phyloP scores from a whole-genome alignment of 1,284 basidiomycete genomes.

The Austroboletus niveus region DNA sequence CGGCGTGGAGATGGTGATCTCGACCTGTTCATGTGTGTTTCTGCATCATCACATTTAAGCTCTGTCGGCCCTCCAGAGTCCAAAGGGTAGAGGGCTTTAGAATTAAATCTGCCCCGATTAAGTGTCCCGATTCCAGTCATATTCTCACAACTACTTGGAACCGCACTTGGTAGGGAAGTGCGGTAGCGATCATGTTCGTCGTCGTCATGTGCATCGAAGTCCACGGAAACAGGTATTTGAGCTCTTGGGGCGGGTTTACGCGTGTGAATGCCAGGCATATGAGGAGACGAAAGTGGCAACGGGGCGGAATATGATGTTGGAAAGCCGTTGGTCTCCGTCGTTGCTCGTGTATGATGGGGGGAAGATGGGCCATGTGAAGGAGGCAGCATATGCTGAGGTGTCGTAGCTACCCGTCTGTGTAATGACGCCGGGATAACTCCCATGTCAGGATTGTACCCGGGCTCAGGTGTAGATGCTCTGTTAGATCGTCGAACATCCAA shows the following conservation, averaged over 20 bases:
- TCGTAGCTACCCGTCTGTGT: constrained; percentile 33
- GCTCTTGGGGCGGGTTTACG: constrained; percentile 60
- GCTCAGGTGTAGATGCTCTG: constrained; percentile 34
- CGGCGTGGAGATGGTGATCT: constrained; percentile 31
- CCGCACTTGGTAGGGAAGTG: constrained; percentile 48
- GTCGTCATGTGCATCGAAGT: constrained; percentile 40
- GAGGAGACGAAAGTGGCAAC: constrained; percentile 21
- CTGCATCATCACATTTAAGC: constrained; percentile 16
- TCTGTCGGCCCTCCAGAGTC: constrained; percentile 9
- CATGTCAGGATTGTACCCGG: constrained; percentile 19
- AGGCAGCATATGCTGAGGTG: constrained; percentile 28
- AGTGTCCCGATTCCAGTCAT: constrained; percentile 63
- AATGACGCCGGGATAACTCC: constrained; percentile 29
- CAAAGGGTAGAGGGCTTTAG: constrained; percentile 18
- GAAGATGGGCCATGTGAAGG: constrained; percentile 17
- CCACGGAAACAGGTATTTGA: constrained; percentile 59
- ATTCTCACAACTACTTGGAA: constrained; percentile 50
- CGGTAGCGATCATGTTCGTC: constrained; percentile 37
- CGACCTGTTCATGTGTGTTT: constrained; percentile 12
- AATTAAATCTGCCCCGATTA: constrained; percentile 25
- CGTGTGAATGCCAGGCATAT: constrained; percentile 33
- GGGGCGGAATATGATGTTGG: constrained; percentile 18
- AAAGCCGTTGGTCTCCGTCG: constrained; percentile 23
- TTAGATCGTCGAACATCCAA: constrained; percentile 34
- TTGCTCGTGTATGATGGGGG: constrained; percentile 19